Evolutionary conservation across 1,139 yeast species (phyloP), one percentile per base, ranked within the genome.

Genomic region (Fermentozyma sake): DNA sequence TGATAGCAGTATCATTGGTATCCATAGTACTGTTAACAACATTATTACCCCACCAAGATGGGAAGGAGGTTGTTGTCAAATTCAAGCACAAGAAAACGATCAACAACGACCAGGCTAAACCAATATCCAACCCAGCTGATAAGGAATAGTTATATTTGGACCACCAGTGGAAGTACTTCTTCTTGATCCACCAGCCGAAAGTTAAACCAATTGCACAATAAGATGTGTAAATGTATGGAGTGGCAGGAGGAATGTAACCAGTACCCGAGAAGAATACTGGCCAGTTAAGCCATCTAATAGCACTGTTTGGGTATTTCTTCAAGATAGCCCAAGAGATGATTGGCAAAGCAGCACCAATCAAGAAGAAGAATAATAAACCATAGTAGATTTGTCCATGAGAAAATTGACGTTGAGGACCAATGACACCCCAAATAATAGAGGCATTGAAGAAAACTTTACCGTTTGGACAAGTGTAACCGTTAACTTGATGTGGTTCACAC

Each of bases 21-120:
- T 46, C 51, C 33, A 38, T 15, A n/a, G 50, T 46, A 7, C 22
- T 43, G 29, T 58, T 53, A 34, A 52, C 53, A 6, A 72, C 62
- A 8, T 35, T 38, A 32, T 64, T 69, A 14, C 85, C 84, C 84
- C 84, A 77, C 85, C 85, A 78, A 12, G 39, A 18, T 17, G 53
- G 46, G 33, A 71, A 66, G 13, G 54, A 37, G 8, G 49, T 34
- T 29, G 58, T 52, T 22, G 58, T 52, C 26, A 56, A 46, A 32
- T 39, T 35, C 35, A 61, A 48, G 23, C 63, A 50, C 38, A 74
- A 52, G 51, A 74, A 70, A 28, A 76, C 57, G 29, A 74, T 44
- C 35, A 72, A 53, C 28, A 70, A 57, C 9, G 73, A 62, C 46
- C 72, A 58, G 4, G 78, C 77, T 35, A 76, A 52, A 26, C 81